phyloP scores from a whole-genome alignment of 768 basidiomycete species.

The Phlebiopsis flavidoalba region DNA sequence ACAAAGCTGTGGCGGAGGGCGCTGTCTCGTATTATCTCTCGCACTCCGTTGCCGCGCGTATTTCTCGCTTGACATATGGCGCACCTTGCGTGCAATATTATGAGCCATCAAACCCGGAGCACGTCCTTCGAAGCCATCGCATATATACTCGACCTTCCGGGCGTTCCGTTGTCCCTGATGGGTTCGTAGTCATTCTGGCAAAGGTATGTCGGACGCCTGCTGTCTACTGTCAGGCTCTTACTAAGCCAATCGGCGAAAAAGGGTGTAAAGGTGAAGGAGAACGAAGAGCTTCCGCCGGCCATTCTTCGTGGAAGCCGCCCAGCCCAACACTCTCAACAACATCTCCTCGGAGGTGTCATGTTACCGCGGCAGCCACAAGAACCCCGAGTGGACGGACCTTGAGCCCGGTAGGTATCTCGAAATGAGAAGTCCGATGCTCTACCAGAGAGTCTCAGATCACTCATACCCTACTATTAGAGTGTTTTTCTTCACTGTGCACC shows the following conservation, averaged over 20 bases:
- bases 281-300: neutral
- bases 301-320: neutral
- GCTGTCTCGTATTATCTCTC: slow-evolving; percentile 39
- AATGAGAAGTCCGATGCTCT: no score
- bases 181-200: neutral
- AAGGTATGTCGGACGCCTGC: neutral
- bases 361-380: slow-evolving; percentile 24
- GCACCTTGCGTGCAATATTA: slow-evolving; percentile 29
- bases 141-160: neutral
- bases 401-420: no score
- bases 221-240: neutral
- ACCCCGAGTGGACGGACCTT: slow-evolving; percentile 29
- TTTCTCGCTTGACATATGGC: slow-evolving; percentile 46
- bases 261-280: neutral
- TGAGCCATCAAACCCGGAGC: neutral
- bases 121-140: neutral
- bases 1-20: slow-evolving; percentile 52
- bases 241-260: neutral
- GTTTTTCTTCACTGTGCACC: slow-evolving; percentile 25
- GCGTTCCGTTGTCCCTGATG: neutral
- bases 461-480: slow-evolving; percentile 28
- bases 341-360: slow-evolving; percentile 11
- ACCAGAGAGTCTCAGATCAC: no score
- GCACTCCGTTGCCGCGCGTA: slow-evolving; percentile 41
- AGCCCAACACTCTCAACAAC: neutral